These are phyloP conservation scores for Sambucus nigra DNA, from an alignment of 129 eudicot genomes.

Conservation along the genomic window DNA sequence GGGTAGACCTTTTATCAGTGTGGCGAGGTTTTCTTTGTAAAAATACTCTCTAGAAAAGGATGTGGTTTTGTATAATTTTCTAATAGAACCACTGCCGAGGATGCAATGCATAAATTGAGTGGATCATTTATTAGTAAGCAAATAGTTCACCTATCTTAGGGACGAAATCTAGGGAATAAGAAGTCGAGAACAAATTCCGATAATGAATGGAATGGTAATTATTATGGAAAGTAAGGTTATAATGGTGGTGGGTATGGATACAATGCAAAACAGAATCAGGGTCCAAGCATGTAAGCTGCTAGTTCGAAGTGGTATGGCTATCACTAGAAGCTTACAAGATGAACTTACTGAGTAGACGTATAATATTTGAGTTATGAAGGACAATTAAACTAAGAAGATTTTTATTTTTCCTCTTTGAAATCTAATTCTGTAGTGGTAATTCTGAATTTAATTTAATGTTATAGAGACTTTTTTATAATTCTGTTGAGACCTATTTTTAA, in stretches of 20 bases:
- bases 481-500: not conserved
- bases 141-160: constrained; percentile 94
- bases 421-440: constrained; percentile 25
- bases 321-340: constrained; percentile 69
- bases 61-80: constrained; percentile 95
- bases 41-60: constrained; percentile 86
- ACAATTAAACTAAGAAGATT: constrained; percentile 3
- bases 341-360: not conserved
- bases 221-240: constrained; percentile 62
- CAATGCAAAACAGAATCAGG: constrained; percentile 42
- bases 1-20: constrained; percentile 65
- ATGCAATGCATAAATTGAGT: constrained; percentile 68
- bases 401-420: too few relatives aligned
- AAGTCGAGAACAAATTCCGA: constrained; percentile 40
- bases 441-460: constrained; percentile 3
- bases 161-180: constrained; percentile 68
- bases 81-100: constrained; percentile 80
- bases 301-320: constrained; percentile 56
- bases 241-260: constrained; percentile 47
- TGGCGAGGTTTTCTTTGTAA: constrained; percentile 81
- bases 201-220: constrained; percentile 45
- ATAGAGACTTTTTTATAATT: not conserved
- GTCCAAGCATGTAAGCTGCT: constrained; percentile 47
- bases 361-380: constrained; percentile 1
- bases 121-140: constrained; percentile 84